Percentiles rank a stretch among this genome's conserved stretches.
These are phyloP conservation scores for Pythium dissimile DNA, from an alignment of 352 stramenopile species.

Conservation along the genomic window DNA sequence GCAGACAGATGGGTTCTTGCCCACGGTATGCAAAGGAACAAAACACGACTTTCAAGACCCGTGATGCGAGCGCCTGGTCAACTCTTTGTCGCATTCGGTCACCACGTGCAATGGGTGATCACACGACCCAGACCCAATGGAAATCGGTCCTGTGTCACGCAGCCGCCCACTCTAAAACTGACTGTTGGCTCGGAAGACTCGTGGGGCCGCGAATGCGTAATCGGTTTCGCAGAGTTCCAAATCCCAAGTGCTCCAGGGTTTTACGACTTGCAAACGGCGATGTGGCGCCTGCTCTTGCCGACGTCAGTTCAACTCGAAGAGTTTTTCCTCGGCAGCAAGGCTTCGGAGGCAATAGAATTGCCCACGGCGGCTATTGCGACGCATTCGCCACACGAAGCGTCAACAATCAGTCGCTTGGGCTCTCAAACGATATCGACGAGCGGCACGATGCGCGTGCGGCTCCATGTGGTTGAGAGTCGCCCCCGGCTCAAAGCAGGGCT, in stretches of 20 bases:
- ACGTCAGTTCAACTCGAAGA: conserved; percentile 54
- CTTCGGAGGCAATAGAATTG: conserved; percentile 16
- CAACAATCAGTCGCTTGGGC: conserved; percentile 24
- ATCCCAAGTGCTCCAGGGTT: conserved; percentile 26
- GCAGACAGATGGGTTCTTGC: not conserved
- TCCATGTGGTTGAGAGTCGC: conserved; percentile 9
- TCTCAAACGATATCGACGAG: conserved; percentile 34
- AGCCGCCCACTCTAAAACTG: conserved; percentile 10
- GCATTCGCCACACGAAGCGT: not conserved
- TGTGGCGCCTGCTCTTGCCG: conserved; percentile 32
- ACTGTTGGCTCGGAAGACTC: conserved; percentile 44
- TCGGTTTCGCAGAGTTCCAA: conserved; percentile 37
- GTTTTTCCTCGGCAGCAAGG: conserved; percentile 45
- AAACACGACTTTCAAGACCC: not conserved
- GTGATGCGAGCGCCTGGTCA: not conserved
- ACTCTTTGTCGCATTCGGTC: not conserved
- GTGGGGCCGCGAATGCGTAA: conserved; percentile 36
- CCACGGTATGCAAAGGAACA: not conserved
- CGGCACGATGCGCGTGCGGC: conserved; percentile 38
- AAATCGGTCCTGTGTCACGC: not conserved
- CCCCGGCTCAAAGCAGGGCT: not conserved
- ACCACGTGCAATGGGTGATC: conserved; percentile 10
- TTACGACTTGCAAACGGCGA: conserved; percentile 31
- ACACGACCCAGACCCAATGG: not conserved
- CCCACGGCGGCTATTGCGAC: not conserved